A percentile compares a stretch with the other conserved stretches of the same genome.
These are phyloP conservation scores for Colletotrichum trifolii DNA, from an alignment of 2,329 filamentous ascomycete genomes.

Conservation along the genomic window DNA sequence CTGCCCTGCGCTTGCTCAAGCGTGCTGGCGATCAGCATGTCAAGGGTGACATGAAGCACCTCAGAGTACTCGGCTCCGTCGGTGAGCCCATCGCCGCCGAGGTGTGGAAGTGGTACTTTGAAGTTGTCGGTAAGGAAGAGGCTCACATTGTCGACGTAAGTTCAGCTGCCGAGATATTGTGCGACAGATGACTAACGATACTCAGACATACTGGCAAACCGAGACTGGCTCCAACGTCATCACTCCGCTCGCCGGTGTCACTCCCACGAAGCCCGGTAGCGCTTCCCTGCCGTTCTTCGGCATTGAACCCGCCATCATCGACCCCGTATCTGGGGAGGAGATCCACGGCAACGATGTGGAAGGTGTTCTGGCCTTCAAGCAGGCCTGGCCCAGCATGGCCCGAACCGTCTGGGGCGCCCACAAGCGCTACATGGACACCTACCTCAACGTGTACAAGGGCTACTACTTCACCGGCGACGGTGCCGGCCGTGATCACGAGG, in stretches of 20 bases:
- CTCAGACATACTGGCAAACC: conserved; percentile 98
- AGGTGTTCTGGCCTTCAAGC: conserved; percentile 96
- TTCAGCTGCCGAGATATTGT: conserved; percentile 39
- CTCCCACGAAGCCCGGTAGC: conserved; percentile 95
- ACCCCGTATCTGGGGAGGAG: conserved; percentile 94
- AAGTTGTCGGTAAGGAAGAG: conserved; percentile 92
- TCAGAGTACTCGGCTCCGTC: conserved; percentile 92
- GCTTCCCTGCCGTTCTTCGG: conserved; percentile 98
- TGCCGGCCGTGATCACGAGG: conserved; percentile 94
- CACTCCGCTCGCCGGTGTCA: conserved; percentile 90
- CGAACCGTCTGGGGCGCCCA: conserved; percentile 98
- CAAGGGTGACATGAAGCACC: conserved; percentile 86
- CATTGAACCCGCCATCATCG: conserved; percentile 96
- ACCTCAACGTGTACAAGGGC: conserved; percentile 96
- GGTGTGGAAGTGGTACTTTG: conserved; percentile 99
- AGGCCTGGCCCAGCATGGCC: conserved; percentile 98
- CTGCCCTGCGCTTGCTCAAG: conserved; percentile 91
- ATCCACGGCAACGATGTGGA: conserved; percentile 96
- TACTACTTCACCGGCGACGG: conserved; percentile 98
- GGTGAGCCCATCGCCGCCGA: conserved; percentile 98
- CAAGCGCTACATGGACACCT: conserved; percentile 99
- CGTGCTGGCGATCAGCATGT: conserved; percentile 94
- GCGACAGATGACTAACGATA: not conserved
- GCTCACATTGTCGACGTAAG: conserved; percentile 94
- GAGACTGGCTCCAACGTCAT: conserved; percentile 98